A percentile compares a stretch with the other conserved stretches of the same genome.
Conservation (phyloP, 306 rosid species). For the Mimosa bimucronata region DNA sequence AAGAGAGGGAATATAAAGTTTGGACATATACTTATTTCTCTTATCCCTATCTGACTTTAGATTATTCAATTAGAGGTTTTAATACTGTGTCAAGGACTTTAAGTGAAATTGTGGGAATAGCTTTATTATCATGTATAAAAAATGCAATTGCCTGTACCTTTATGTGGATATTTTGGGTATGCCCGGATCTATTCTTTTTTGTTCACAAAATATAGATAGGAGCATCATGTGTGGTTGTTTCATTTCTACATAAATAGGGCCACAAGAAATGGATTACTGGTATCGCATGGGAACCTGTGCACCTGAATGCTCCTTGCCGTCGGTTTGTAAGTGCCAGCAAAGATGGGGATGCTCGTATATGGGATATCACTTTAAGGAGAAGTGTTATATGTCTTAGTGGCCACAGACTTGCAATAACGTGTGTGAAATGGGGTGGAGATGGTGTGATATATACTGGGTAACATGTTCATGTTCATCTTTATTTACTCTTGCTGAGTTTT, state of each 20-base stretch:
- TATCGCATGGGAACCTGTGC: conserved; percentile 96
- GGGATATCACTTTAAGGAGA: conserved; percentile 79
- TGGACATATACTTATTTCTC: neutral
- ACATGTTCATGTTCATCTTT: conserved; percentile 14
- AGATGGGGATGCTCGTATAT: conserved; percentile 97
- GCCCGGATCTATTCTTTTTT: neutral
- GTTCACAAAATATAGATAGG: conserved; percentile 1
- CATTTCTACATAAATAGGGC: conserved; percentile 51
- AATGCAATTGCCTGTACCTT: neutral
- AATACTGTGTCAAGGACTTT: neutral
- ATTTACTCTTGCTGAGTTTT: conserved; percentile 9
- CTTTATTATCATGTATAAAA: neutral
- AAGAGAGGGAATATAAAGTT: neutral
- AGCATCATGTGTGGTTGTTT: conserved; percentile 19
- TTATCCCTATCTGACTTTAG: neutral
- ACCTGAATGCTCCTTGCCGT: conserved; percentile 81
- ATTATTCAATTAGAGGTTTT: neutral
- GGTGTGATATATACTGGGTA: conserved; percentile 96
- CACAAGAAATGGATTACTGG: conserved; percentile 98
- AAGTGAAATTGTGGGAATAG: neutral
- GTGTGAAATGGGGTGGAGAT: conserved; percentile 99
- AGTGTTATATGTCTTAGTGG: conserved; percentile 74
- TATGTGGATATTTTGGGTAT: neutral
- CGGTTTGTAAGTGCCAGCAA: conserved; percentile 97
- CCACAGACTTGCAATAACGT: conserved; percentile 88